Conservation (phyloP, 2,329 filamentous ascomycete genomes). For the Stemphylium lycopersici region DNA sequence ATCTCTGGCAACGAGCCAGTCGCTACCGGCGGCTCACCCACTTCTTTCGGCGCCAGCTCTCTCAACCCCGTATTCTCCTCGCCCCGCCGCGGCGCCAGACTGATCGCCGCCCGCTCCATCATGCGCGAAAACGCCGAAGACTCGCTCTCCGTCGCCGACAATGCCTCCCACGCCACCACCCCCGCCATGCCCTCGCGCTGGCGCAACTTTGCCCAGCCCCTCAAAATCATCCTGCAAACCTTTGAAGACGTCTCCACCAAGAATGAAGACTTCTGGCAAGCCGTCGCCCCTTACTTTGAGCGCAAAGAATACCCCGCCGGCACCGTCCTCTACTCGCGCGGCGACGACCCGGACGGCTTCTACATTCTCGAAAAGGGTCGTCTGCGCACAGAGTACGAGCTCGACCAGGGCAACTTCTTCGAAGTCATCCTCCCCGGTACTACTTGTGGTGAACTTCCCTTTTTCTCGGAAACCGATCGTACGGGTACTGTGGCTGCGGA, state of each 20-base stretch:
- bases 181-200: constrained; percentile 63
- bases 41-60: constrained; percentile 37
- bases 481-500: constrained; percentile 89
- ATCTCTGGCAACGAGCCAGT: constrained; percentile 18
- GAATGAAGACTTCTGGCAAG: constrained; percentile 96
- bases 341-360: constrained; percentile 78
- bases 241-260: constrained; percentile 85
- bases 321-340: constrained; percentile 76
- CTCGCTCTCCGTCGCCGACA: constrained; percentile 22
- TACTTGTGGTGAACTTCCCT: constrained; percentile 93
- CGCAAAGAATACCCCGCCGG: constrained; percentile 71
- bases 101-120: constrained; percentile 77
- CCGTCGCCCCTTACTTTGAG: constrained; percentile 75
- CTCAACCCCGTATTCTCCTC: constrained; percentile 70
- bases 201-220: constrained; percentile 86
- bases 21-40: constrained; percentile 27
- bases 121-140: constrained; percentile 62
- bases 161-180: constrained; percentile 5
- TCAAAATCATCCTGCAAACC: constrained; percentile 91
- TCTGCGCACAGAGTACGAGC: constrained; percentile 84
- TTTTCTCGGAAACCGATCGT: constrained; percentile 87
- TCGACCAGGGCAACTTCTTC: constrained; percentile 86
- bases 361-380: constrained; percentile 91
- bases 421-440: constrained; percentile 94
- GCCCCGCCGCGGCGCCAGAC: constrained; percentile 78